Evolutionary conservation across 2,329 filamentous ascomycete species (phyloP).

Genomic region (Botrytis byssoidea): DNA sequence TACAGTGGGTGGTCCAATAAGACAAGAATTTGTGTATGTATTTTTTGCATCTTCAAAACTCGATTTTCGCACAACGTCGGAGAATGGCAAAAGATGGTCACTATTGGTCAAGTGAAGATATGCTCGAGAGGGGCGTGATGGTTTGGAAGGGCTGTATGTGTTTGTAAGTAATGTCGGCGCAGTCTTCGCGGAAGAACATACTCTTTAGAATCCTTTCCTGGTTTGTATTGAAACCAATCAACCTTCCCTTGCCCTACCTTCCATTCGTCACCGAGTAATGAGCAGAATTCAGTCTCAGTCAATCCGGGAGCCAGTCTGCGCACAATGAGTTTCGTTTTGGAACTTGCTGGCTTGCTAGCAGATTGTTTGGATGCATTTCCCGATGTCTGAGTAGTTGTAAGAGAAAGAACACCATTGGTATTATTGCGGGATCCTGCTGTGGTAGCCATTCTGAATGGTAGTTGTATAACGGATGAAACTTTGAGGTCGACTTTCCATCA

Average conservation of each 20-base stretch:
- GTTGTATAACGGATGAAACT: not conserved
- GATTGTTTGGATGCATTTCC: conserved; percentile 43
- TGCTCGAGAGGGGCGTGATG: conserved; percentile 74
- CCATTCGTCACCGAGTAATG: conserved; percentile 76
- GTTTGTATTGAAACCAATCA: conserved; percentile 75
- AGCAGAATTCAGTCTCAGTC: conserved; percentile 73
- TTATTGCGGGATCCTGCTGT: conserved; percentile 38
- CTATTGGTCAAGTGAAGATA: conserved; percentile 80
- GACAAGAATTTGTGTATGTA: conserved; percentile 66
- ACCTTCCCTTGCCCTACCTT: conserved; percentile 75
- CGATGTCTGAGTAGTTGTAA: conserved; percentile 47
- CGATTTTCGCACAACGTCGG: conserved; percentile 65
- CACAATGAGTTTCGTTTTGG: conserved; percentile 78
- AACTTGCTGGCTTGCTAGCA: conserved; percentile 47
- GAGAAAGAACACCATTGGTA: conserved; percentile 54
- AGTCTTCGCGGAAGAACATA: conserved; percentile 45
- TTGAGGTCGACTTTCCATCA: conserved; percentile 14
- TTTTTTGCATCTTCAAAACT: conserved; percentile 81
- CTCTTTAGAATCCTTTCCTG: conserved; percentile 82
- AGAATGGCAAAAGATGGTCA: conserved; percentile 64
- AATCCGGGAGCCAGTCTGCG: conserved; percentile 83
- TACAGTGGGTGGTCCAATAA: conserved; percentile 75
- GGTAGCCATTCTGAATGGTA: conserved; percentile 22
- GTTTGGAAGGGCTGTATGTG: conserved; percentile 69
- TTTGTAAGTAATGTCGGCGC: conserved; percentile 18